Base-by-base conservation (phyloP, 2,329 filamentous ascomycete genomes). In the Gremmenia infestans region DNA sequence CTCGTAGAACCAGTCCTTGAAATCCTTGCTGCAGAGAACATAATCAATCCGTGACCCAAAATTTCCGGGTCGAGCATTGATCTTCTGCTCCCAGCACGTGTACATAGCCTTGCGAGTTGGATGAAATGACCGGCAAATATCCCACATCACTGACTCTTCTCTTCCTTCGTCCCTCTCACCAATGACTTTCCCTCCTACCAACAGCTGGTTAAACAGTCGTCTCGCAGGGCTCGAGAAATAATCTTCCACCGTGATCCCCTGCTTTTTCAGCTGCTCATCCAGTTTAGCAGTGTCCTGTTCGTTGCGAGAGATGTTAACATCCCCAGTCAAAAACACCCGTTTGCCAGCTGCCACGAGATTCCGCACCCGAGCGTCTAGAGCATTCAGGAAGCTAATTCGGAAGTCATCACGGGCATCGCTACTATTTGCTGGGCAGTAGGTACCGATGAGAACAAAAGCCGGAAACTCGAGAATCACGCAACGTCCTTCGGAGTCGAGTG, bases 31-130 rank as follows among this genome's bases (percentile, higher is more conserved):
- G 69, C 91, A 96, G 3, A 97, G 79, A 17, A 99, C 81, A 72
- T 96, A 97, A 72, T 99, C 94, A 64, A 97, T 97, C 37, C 94
- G 83, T 53, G 89, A 88, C 5, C 94, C 94, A 71, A 88, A 95
- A 70, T 97, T 97, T 2, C 89, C 91, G 3, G 93, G 93, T n/a
- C 94, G 81, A n/a, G 90, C 89, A 71, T 97, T 97, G 68, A 91
- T 88, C 70, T 89, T 92, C 50, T 90, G 92, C 61, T 97, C 91
- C 93, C 93, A 97, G 71, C 93, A 96, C 0, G 94, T 97, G 71
- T 91, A 97, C 94, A 99, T 97, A 58, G 91, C 91, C 59, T 78
- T 77, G 40, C 94, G 81, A n/a, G 76, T 73, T 0, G 89, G 88
- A 67, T 97, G 88, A 67, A 92, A 95, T 25, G 81, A 82, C 49